These are phyloP conservation scores for Przewalskia tangutica DNA, from an alignment of 257 asterid genomes.

Conservation along the genomic window DNA sequence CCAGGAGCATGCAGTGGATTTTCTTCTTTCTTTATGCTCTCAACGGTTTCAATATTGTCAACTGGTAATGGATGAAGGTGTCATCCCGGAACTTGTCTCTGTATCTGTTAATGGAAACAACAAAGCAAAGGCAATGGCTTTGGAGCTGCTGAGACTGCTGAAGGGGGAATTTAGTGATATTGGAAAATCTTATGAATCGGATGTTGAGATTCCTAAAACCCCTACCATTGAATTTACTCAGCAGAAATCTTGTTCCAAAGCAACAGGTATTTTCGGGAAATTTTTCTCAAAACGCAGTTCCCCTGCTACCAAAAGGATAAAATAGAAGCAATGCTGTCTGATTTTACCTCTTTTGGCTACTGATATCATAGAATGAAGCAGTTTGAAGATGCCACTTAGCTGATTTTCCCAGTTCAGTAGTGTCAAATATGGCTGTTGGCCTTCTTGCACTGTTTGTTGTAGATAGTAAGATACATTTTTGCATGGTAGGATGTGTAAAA, in stretches of 20 bases:
- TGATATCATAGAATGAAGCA: background rate
- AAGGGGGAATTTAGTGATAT: conserved; percentile 25
- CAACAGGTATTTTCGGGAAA: conserved; percentile 30
- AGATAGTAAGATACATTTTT: background rate
- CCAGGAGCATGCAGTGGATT: conserved; percentile 59
- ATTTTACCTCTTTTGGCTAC: background rate
- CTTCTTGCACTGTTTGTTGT: background rate
- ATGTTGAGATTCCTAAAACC: background rate
- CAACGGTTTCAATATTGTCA: conserved; percentile 33
- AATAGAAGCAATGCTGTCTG: conserved; percentile 2
- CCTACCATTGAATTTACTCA: conserved; percentile 11
- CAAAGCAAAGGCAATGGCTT: conserved; percentile 49
- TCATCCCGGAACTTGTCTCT: conserved; percentile 45
- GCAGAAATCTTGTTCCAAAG: conserved; percentile 21
- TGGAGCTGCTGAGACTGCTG: conserved; percentile 57
- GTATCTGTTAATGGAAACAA: conserved; percentile 51
- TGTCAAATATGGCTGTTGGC: background rate
- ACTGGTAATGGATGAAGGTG: conserved; percentile 63
- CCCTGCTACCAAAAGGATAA: conserved; percentile 17
- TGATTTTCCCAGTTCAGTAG: background rate
- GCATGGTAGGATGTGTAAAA: background rate
- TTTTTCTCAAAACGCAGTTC: conserved; percentile 29
- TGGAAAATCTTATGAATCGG: conserved; percentile 21
- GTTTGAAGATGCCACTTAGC: background rate
- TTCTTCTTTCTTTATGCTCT: conserved; percentile 68